Evolutionary conservation across 2,329 filamentous ascomycete species (phyloP).

Genomic region (Scedosporium apiospermum): DNA sequence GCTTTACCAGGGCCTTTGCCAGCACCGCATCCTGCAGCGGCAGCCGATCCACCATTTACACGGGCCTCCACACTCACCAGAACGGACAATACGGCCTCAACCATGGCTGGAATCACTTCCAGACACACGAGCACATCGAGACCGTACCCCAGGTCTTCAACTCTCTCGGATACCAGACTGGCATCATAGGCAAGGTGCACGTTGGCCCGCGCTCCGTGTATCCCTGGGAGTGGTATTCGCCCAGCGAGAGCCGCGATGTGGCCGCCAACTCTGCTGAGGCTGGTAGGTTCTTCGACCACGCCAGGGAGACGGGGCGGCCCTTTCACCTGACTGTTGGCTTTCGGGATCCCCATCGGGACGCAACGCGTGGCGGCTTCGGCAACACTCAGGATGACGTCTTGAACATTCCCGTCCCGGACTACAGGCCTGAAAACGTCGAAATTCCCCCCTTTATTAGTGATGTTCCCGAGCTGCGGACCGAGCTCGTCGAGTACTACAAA

Average conservation of each 20-base stretch:
- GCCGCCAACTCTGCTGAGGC: constrained; percentile 26
- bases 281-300: constrained; percentile 25
- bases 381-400: constrained; percentile 24
- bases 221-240: constrained; percentile 28
- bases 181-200: constrained; percentile 38
- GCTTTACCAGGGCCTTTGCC: constrained; percentile 31
- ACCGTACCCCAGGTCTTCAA: constrained; percentile 29
- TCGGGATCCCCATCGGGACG: constrained; percentile 35
- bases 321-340: constrained; percentile 38
- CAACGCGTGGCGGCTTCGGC: constrained; percentile 30
- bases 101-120: constrained; percentile 28
- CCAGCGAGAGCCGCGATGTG: constrained; percentile 34
- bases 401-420: constrained; percentile 14
- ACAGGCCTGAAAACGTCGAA: constrained; percentile 22
- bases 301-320: constrained; percentile 19
- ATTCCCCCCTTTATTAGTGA: constrained; percentile 31
- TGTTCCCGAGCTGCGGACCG: constrained; percentile 25
- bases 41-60: constrained; percentile 38
- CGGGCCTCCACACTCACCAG: constrained; percentile 37
- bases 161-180: constrained; percentile 31
- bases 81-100: constrained; percentile 37
- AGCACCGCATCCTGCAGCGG: constrained; percentile 38
- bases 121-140: constrained; percentile 32
- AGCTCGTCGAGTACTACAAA: constrained; percentile 32
- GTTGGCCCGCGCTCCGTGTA: constrained; percentile 30